Evolutionary conservation across 2,329 filamentous ascomycete genomes (phyloP).

Genomic region (Microdochium trichocladiopsis): DNA sequence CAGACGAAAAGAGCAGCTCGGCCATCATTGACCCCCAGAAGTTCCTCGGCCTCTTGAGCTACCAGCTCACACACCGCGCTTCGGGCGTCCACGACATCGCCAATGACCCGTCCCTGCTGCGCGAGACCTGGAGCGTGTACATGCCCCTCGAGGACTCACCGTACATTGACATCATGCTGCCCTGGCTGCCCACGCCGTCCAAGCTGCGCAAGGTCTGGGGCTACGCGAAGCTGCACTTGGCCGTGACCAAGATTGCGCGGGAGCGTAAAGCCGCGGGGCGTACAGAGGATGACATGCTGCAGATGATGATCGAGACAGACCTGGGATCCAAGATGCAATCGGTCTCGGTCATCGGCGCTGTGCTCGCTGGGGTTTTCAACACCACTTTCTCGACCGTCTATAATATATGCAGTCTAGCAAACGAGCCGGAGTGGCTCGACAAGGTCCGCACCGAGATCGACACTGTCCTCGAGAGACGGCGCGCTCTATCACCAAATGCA

Average conservation of each 20-base stretch:
- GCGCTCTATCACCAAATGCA: not conserved
- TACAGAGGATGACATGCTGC: not conserved
- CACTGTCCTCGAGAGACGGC: not conserved
- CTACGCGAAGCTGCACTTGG: constrained; percentile 1
- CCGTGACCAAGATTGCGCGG: not conserved
- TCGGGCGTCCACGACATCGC: constrained; percentile 2
- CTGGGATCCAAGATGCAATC: not conserved
- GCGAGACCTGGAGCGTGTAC: constrained; percentile 2
- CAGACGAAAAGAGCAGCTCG: not conserved
- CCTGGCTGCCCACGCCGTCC: constrained; percentile 2
- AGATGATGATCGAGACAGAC: constrained; percentile 1
- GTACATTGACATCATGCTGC: constrained; percentile 3
- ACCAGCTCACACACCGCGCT: constrained; percentile 3
- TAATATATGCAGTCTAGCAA: constrained; percentile 1
- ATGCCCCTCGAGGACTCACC: constrained; percentile 3
- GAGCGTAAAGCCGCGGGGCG: not conserved
- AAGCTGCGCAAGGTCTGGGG: constrained; percentile 2
- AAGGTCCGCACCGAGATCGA: not conserved
- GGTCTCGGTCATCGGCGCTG: constrained; percentile 1
- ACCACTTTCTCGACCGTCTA: constrained; percentile 2
- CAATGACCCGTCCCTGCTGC: not conserved
- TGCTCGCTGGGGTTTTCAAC: constrained; percentile 3
- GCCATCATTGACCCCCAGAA: not conserved
- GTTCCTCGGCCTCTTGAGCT: constrained; percentile 1
- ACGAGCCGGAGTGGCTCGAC: not conserved